Conservation (phyloP, 176 grass and related monocot genomes). For the Coix lacrymajobi region DNA sequence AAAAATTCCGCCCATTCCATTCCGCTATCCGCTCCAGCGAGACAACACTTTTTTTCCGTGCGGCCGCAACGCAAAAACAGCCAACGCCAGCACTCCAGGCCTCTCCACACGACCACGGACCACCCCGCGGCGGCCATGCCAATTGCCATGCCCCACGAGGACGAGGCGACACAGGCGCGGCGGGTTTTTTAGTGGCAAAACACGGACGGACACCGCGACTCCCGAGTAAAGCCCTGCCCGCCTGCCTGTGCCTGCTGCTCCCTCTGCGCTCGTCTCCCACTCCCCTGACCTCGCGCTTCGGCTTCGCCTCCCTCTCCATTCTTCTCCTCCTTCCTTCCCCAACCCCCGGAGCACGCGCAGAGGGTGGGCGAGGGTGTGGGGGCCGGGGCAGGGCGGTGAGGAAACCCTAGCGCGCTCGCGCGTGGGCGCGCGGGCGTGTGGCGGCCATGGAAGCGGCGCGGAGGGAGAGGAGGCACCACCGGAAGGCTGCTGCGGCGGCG, state of each 20-base stretch:
- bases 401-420: not conserved
- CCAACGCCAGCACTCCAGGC: too few species aligned
- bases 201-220: not conserved
- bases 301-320: not conserved
- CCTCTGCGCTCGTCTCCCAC: not conserved
- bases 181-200: constrained; percentile 8
- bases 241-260: not conserved
- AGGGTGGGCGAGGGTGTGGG: not conserved
- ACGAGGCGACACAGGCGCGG: not conserved
- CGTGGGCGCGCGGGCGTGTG: not conserved
- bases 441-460: constrained; percentile 50
- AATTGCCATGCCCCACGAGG: not conserved
- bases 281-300: not conserved
- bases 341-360: not conserved
- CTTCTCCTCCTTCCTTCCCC: not conserved
- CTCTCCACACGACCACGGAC: too few species aligned
- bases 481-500: not conserved
- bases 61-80: not conserved
- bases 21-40: not conserved
- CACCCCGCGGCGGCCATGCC: not conserved
- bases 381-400: not conserved
- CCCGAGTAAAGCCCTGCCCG: not conserved
- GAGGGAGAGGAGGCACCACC: constrained; percentile 43
- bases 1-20: too few species aligned
- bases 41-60: not conserved